phyloP scores from a whole-genome alignment of 2,329 filamentous ascomycete genomes.

The Aspergillus texensis region DNA sequence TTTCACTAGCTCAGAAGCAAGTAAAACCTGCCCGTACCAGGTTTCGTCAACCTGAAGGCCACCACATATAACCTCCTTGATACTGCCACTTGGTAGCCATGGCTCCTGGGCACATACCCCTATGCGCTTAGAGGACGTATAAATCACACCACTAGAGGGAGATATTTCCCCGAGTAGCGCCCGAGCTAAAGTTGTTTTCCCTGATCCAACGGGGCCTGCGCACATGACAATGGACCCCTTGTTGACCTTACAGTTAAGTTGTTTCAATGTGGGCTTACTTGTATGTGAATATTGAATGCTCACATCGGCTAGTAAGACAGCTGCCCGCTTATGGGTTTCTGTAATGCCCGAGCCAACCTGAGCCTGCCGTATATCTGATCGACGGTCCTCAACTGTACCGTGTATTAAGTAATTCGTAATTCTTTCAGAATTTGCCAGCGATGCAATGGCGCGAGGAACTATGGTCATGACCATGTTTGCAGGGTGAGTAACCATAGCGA shows the following conservation, averaged over 20 bases:
- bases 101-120: constrained; percentile 3
- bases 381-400: too few relatives aligned
- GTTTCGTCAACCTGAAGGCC: neutral
- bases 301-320: neutral
- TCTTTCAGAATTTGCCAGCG: neutral
- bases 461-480: constrained; percentile 10
- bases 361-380: too few relatives aligned
- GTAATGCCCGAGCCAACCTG: too few relatives aligned
- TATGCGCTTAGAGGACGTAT: neutral
- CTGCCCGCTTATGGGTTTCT: neutral
- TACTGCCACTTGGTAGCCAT: constrained; percentile 7
- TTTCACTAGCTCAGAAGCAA: neutral
- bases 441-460: neutral
- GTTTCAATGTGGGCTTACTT: neutral
- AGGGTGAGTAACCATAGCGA: constrained; percentile 7
- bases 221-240: neutral
- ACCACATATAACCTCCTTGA: constrained; percentile 4
- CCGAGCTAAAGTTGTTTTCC: constrained; percentile 9
- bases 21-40: neutral
- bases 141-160: neutral
- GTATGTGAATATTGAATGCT: neutral
- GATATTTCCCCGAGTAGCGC: constrained; percentile 9
- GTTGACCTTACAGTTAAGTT: neutral
- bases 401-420: neutral
- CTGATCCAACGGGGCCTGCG: constrained; percentile 10